These are phyloP conservation scores for Arachnopeziza araneosa DNA, from an alignment of 2,329 filamentous ascomycete species.

Conservation along the genomic window DNA sequence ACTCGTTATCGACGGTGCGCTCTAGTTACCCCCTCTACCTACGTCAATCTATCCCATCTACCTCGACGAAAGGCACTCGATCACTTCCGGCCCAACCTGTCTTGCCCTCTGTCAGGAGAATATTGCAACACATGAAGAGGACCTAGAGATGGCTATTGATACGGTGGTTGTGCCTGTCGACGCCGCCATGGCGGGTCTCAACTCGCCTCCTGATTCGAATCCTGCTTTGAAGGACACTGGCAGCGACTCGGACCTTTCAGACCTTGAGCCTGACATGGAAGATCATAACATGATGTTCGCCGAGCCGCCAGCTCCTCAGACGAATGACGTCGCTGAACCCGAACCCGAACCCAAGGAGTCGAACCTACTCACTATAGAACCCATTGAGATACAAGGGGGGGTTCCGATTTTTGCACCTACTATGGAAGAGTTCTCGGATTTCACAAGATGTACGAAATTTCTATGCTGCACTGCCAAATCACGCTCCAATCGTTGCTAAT, in stretches of 20 bases:
- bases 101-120: not conserved
- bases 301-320: not conserved
- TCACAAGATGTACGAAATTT: constrained; percentile 68
- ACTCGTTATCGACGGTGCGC: not conserved
- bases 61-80: not conserved
- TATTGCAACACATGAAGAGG: constrained; percentile 19
- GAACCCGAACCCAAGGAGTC: not conserved
- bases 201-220: constrained; percentile 61
- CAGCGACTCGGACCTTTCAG: constrained; percentile 60
- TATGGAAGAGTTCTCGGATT: constrained; percentile 92
- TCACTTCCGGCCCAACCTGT: not conserved
- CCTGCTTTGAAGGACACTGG: constrained; percentile 52
- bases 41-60: not conserved
- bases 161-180: constrained; percentile 21
- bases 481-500: constrained; percentile 12
- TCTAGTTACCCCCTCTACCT: not conserved
- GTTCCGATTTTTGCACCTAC: constrained; percentile 94
- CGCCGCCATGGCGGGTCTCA: constrained; percentile 34
- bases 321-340: constrained; percentile 45
- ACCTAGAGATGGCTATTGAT: constrained; percentile 24
- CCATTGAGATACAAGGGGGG: constrained; percentile 79
- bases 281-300: constrained; percentile 23
- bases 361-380: constrained; percentile 62
- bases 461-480: not conserved
- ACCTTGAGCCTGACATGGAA: constrained; percentile 47